Conservation (phyloP, 164 flowering plant genomes). For the Liquidambar formosana region DNA sequence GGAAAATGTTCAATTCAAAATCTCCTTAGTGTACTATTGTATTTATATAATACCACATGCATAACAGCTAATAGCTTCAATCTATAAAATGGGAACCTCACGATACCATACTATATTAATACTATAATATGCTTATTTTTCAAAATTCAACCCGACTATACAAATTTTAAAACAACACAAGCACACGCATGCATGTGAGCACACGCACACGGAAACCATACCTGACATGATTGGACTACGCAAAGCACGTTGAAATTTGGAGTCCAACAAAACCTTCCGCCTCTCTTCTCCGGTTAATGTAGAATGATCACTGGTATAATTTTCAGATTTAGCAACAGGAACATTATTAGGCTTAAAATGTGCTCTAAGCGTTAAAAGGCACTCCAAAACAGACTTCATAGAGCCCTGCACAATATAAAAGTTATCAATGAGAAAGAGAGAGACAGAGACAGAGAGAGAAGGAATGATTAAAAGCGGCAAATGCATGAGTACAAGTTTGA, state of each 20-base stretch:
- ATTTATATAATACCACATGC: too few relatives aligned
- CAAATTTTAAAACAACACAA: not conserved
- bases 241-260: constrained; percentile 36
- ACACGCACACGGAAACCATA: too few relatives aligned
- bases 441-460: not conserved
- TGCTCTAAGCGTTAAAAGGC: constrained; percentile 37
- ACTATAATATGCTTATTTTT: too few relatives aligned
- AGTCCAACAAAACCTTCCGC: constrained; percentile 28
- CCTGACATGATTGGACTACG: constrained; percentile 44
- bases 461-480: not conserved
- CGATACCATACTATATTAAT: too few relatives aligned
- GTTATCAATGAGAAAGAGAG: not conserved
- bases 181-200: too few relatives aligned
- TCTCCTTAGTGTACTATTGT: too few relatives aligned
- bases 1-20: too few relatives aligned
- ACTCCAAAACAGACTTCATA: constrained; percentile 40
- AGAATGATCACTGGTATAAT: constrained; percentile 8
- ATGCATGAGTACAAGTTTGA: too few relatives aligned
- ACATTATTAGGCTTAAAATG: constrained; percentile 13
- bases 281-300: constrained; percentile 34
- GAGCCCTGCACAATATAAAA: constrained; percentile 35
- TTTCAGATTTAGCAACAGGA: constrained; percentile 10
- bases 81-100: too few relatives aligned
- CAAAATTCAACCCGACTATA: not conserved
- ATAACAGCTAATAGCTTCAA: too few relatives aligned